Conservation (phyloP, 768 basidiomycete genomes). For the Leucocoprinus birnbaumii region DNA sequence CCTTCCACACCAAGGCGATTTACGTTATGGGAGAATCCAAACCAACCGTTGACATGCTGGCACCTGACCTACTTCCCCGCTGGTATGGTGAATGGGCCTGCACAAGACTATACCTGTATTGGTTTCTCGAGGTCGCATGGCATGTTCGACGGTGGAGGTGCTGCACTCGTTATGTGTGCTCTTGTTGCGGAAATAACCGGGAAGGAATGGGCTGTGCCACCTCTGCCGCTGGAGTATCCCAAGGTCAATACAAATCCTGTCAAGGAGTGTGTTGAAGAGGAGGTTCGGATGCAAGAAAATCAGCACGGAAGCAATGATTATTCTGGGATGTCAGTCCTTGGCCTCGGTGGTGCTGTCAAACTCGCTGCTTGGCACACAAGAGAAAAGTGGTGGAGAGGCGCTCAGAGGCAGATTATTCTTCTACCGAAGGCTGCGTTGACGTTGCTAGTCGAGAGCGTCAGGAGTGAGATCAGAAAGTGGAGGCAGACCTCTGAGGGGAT, state of each 20-base stretch:
- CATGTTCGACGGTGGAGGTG: conserved; percentile 39
- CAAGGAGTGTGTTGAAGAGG: conserved; percentile 23
- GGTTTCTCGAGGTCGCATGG: conserved; percentile 41
- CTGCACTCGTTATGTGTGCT: conserved; percentile 31
- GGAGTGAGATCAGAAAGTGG: conserved; percentile 20
- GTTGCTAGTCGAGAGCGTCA: conserved; percentile 27
- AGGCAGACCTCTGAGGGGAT: conserved; percentile 16
- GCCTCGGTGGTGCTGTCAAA: conserved; percentile 26
- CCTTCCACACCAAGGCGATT: conserved; percentile 35
- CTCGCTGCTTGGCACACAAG: conserved; percentile 31
- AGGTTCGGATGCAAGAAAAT: conserved; percentile 11
- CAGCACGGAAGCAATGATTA: conserved; percentile 10
- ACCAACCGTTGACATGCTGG: conserved; percentile 39
- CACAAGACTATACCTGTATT: conserved; percentile 31
- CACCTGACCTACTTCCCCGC: conserved; percentile 40
- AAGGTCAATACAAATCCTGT: conserved; percentile 28
- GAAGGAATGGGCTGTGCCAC: conserved; percentile 32
- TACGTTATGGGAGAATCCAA: conserved; percentile 28
- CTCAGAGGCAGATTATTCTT: conserved; percentile 29
- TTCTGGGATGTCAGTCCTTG: conserved; percentile 24
- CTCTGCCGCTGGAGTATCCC: conserved; percentile 22
- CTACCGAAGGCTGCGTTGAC: conserved; percentile 27
- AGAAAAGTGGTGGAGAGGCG: conserved; percentile 34
- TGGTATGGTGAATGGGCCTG: conserved; percentile 15
- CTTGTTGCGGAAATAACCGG: conserved; percentile 37